Evolutionary conservation across 1,284 basidiomycete species (phyloP).

Genomic region (Ustilago nuda): DNA sequence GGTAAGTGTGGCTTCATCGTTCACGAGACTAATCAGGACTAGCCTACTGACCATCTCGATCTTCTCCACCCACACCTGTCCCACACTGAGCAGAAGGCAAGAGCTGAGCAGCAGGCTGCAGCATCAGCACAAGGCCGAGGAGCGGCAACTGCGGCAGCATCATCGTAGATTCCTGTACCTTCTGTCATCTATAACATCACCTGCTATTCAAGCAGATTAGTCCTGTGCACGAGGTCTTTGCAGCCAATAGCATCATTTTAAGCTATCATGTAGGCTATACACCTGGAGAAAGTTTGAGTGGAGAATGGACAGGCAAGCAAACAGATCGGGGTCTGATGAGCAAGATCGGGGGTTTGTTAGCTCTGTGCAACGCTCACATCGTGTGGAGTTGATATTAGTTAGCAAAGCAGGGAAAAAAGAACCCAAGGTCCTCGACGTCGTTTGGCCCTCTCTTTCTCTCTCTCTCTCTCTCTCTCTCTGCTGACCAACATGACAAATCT

Average conservation of each 20-base stretch:
- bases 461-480: constrained; percentile 8
- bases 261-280: neutral
- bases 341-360: constrained; percentile 13
- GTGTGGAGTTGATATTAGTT: constrained; percentile 19
- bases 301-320: neutral
- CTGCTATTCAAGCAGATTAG: neutral
- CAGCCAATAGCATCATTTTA: neutral
- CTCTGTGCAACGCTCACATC: neutral
- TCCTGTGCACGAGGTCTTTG: neutral
- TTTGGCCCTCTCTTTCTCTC: neutral
- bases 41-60: neutral
- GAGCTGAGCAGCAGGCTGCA: constrained; percentile 38
- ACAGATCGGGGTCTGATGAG: neutral
- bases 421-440: constrained; percentile 15
- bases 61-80: neutral
- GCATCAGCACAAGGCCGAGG: constrained; percentile 20
- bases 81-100: constrained; percentile 33
- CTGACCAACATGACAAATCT: constrained; percentile 27
- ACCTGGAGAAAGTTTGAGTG: too few species aligned
- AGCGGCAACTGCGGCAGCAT: constrained; percentile 19
- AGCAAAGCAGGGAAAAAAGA: constrained; percentile 1
- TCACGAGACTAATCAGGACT: neutral
- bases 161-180: neutral
- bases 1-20: constrained; percentile 42
- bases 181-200: neutral